phyloP scores from a whole-genome alignment of 305 asterid species.

The Solanum hybrid region DNA sequence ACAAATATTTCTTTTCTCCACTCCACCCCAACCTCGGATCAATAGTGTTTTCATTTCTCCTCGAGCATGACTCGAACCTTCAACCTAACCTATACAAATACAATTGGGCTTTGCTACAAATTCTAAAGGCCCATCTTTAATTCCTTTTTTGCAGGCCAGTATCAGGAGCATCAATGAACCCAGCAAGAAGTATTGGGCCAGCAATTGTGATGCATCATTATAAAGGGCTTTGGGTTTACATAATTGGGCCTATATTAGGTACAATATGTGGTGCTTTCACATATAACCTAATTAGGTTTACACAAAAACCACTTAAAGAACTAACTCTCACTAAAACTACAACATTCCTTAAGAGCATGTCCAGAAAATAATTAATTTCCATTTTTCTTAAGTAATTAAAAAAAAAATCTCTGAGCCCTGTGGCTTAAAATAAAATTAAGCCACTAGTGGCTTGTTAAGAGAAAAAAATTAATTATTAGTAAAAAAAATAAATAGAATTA shows the following conservation, averaged over 20 bases:
- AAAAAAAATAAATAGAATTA: not conserved
- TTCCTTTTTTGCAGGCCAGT: constrained; percentile 28
- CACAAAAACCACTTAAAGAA: constrained; percentile 39
- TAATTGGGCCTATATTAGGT: constrained; percentile 34
- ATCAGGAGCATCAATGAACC: constrained; percentile 53
- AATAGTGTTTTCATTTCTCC: not conserved
- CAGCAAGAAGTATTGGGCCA: constrained; percentile 48
- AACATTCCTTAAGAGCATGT: constrained; percentile 27
- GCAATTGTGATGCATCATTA: constrained; percentile 31
- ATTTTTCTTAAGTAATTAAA: not conserved
- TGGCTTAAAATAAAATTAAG: not conserved
- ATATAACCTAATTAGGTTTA: constrained; percentile 38
- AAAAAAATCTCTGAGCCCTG: not conserved
- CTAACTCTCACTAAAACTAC: constrained; percentile 25
- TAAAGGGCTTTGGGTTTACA: constrained; percentile 32
- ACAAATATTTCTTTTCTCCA: not conserved
- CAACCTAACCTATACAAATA: not conserved
- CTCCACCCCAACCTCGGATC: not conserved
- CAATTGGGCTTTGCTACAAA: not conserved
- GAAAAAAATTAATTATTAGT: not conserved
- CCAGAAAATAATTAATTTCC: constrained; percentile 12
- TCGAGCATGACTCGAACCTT: not conserved
- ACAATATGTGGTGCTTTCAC: constrained; percentile 30
- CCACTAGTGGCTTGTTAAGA: constrained; percentile 11
- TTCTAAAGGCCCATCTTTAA: not conserved